A percentile compares a stretch with the other conserved stretches of the same genome.
phyloP scores from a whole-genome alignment of 768 basidiomycete genomes.

The Lactifluus rugatus region DNA sequence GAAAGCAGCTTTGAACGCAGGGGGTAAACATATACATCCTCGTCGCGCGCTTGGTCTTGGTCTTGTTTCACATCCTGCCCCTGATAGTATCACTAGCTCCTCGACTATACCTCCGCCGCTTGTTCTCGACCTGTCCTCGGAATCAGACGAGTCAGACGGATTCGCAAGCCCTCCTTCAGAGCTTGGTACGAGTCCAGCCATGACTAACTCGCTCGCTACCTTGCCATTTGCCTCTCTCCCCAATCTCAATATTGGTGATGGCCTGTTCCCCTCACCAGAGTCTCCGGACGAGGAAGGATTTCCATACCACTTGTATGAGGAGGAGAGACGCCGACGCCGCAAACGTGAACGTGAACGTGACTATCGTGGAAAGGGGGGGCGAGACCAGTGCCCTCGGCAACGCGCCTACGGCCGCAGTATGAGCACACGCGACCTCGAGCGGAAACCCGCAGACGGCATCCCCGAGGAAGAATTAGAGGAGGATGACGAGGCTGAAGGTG shows the following conservation, averaged over 20 bases:
- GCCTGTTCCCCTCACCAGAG: constrained; percentile 4
- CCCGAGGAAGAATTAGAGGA: constrained; percentile 10
- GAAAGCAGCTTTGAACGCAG: constrained; percentile 20
- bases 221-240: constrained; percentile 16
- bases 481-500: constrained; percentile 16
- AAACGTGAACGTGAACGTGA: constrained; percentile 13
- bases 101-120: constrained; percentile 35
- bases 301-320: constrained; percentile 17
- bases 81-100: not conserved
- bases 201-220: constrained; percentile 21
- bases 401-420: not conserved
- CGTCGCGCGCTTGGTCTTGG: constrained; percentile 27
- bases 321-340: constrained; percentile 19
- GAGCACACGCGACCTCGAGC: constrained; percentile 8
- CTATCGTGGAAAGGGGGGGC: constrained; percentile 15
- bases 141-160: constrained; percentile 58
- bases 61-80: constrained; percentile 5
- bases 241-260: not conserved
- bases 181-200: not conserved
- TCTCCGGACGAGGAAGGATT: constrained; percentile 9
- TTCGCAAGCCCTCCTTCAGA: constrained; percentile 30
- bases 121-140: constrained; percentile 51
- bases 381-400: constrained; percentile 12
- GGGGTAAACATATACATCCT: constrained; percentile 38
- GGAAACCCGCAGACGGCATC: not conserved